Evolutionary conservation across 495 filamentous ascomycete genomes (phyloP).

Genomic region (Chaetomium fimeti): DNA sequence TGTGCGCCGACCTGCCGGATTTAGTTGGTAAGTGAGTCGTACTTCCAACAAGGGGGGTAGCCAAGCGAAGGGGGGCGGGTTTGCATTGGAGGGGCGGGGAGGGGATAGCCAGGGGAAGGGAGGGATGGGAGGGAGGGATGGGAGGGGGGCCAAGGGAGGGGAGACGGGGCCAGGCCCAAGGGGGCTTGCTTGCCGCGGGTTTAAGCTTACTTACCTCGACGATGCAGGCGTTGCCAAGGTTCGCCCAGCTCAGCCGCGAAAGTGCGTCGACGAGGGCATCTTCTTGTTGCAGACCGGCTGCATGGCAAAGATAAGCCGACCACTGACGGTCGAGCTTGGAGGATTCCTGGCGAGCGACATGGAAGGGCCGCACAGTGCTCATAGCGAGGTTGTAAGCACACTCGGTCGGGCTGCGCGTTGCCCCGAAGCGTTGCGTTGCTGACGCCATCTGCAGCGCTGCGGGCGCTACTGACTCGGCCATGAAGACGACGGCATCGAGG

Average conservation of each 20-base stretch:
- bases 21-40: too few relatives aligned
- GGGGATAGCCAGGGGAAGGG: too few relatives aligned
- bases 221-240: not conserved
- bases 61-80: too few relatives aligned
- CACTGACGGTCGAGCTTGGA: not conserved
- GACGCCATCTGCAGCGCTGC: conserved; percentile 1
- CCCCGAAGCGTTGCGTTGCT: too few relatives aligned
- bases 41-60: not conserved
- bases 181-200: not conserved
- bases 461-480: not conserved
- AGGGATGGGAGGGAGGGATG: not conserved
- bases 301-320: not conserved
- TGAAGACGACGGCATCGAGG: not conserved
- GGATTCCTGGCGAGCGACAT: not conserved
- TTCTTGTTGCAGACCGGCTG: not conserved
- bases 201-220: not conserved
- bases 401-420: not conserved
- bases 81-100: too few relatives aligned
- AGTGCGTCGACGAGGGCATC: not conserved
- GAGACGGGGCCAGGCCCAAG: not conserved
- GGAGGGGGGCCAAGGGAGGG: too few relatives aligned
- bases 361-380: not conserved
- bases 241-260: not conserved
- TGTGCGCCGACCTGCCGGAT: not conserved
- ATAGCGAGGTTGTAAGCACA: not conserved